Base-by-base conservation (phyloP, 23 red algal species). In the Gracilaria vermiculophylla region DNA sequence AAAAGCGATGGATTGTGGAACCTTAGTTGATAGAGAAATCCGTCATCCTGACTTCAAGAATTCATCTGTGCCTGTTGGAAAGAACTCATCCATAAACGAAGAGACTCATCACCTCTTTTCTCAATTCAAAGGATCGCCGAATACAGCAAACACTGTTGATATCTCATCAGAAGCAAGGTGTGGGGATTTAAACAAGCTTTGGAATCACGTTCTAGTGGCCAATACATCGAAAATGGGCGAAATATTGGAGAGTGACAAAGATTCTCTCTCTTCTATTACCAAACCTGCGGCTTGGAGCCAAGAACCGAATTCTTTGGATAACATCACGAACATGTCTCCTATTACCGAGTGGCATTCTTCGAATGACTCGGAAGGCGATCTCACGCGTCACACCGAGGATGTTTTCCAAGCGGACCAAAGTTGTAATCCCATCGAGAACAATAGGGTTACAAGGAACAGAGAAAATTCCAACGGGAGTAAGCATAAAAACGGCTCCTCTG, bases 141-240 rank as follows among this genome's bases (percentile, higher is more conserved):
- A 27, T 5, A 13, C 40, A 17, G 37, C 39, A 12, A 13, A 47
- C 67, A 40, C 67, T 13, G 11, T 45, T 45, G 20, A 73, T 23
- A 48, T 73, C 17, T 40, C 36, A 11, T 73, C 67, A 9, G 67
- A 73, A 73, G 40, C 36, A 47, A 28, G 21, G 23, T 47, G 67
- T 37, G 20, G 6, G 0, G 67, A 73, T 73, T 73, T 73, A 32
- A 73, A 73, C 17, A 8, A 45, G 16, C 67, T 73, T 73, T 73
- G 67, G 67, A 73, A 73, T 47, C 67, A 73, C 39, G 67, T 73
- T 73, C 67, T 73, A 73, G 67, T 73, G 36, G 67, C 67, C 0
- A 73, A 73, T 40, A 73, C 67, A 11, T 73, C 67, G n/a, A 73
- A 73, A 20, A 10, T 73, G 37, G 67, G 28, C 6, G 32, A 73